phyloP scores from a whole-genome alignment of 2,329 filamentous ascomycete genomes.

The Onygenales sp. region DNA sequence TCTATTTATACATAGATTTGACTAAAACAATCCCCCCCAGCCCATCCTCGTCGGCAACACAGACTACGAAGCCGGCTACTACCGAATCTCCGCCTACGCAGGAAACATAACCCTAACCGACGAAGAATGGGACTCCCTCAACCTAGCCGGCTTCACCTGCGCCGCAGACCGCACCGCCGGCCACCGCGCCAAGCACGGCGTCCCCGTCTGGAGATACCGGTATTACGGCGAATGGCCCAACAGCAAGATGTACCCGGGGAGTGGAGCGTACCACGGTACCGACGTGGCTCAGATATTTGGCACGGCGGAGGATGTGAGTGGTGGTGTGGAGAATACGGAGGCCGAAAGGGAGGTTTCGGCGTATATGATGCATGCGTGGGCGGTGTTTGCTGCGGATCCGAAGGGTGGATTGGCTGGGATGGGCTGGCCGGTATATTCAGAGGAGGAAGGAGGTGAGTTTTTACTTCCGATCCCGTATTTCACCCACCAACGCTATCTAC shows the following conservation, averaged over 20 bases:
- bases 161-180: slow-evolving; percentile 11
- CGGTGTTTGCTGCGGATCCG: slow-evolving; percentile 24
- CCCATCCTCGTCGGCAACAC: slow-evolving; percentile 29
- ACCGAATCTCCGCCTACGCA: slow-evolving; percentile 13
- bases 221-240: slow-evolving; percentile 22
- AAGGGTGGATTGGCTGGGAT: slow-evolving; percentile 15
- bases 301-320: slow-evolving; percentile 17
- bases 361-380: slow-evolving; percentile 20
- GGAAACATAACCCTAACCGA: slow-evolving; percentile 10
- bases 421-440: slow-evolving; percentile 8
- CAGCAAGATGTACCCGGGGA: slow-evolving; percentile 11
- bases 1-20: not conserved
- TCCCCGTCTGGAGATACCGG: slow-evolving; percentile 19
- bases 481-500: too few relatives aligned
- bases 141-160: slow-evolving; percentile 18
- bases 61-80: slow-evolving; percentile 18
- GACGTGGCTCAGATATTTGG: slow-evolving; percentile 25
- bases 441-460: not conserved
- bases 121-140: slow-evolving; percentile 10
- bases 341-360: slow-evolving; percentile 40
- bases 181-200: slow-evolving; percentile 8
- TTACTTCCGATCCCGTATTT: not conserved
- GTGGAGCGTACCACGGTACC: slow-evolving; percentile 14
- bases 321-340: slow-evolving; percentile 48
- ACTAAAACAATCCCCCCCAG: not conserved